These are phyloP conservation scores for Ogataea polymorpha DNA, from an alignment of 805 yeast genomes.

Conservation along the genomic window DNA sequence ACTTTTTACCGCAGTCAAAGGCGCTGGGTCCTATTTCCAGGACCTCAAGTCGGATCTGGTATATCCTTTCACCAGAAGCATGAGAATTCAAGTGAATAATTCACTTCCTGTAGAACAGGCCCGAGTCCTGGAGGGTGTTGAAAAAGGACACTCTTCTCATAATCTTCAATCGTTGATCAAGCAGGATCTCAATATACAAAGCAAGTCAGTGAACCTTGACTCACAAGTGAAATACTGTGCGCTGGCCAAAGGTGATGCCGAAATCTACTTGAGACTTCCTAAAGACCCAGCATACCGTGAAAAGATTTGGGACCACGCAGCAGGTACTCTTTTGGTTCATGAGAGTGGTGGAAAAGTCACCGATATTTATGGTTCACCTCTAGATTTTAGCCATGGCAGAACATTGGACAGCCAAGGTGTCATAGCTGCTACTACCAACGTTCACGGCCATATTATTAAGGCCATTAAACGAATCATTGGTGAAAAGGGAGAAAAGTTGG, in stretches of 20 bases:
- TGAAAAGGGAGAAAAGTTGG: slow-evolving; percentile 32
- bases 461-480: slow-evolving; percentile 42
- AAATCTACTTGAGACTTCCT: slow-evolving; percentile 87
- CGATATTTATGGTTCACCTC: slow-evolving; percentile 70
- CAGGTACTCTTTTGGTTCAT: slow-evolving; percentile 80
- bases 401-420: slow-evolving; percentile 82
- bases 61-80: slow-evolving; percentile 35
- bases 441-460: slow-evolving; percentile 48
- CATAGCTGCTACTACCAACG: slow-evolving; percentile 66
- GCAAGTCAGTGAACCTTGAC: slow-evolving; percentile 70
- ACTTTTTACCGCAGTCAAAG: slow-evolving; percentile 64
- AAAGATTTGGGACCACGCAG: slow-evolving; percentile 99
- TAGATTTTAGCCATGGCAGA: slow-evolving; percentile 87
- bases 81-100: slow-evolving; percentile 50
- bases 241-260: slow-evolving; percentile 87
- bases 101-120: slow-evolving; percentile 45
- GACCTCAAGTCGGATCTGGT: slow-evolving; percentile 36
- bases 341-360: slow-evolving; percentile 93
- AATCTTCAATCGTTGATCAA: slow-evolving; percentile 81
- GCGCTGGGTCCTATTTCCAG: slow-evolving; percentile 63
- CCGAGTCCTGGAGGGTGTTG: slow-evolving; percentile 89
- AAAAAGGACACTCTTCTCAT: slow-evolving; percentile 91
- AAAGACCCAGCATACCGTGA: slow-evolving; percentile 73
- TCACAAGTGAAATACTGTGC: slow-evolving; percentile 96
- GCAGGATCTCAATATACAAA: slow-evolving; percentile 52